These are phyloP conservation scores for Lobosporangium transversale DNA, from an alignment of 192 early-diverging fungal genomes.

Conservation along the genomic window DNA sequence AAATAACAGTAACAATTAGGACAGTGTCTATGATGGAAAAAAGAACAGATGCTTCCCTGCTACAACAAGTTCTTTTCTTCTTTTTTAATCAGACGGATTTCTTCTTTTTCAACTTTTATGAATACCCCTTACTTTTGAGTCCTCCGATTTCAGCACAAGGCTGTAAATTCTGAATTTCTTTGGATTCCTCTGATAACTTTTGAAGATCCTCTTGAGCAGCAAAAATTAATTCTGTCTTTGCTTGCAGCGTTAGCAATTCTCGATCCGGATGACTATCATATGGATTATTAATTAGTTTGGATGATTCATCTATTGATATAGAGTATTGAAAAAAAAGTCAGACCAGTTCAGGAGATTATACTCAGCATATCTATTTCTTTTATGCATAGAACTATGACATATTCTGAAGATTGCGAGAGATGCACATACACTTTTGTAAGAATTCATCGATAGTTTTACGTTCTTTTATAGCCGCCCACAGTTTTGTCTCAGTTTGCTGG, in stretches of 20 bases:
- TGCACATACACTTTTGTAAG: constrained; percentile 32
- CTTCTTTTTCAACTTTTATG: too few relatives aligned
- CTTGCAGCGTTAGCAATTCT: constrained; percentile 35
- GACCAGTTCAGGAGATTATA: not conserved
- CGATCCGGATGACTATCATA: constrained; percentile 34
- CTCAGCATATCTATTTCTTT: not conserved
- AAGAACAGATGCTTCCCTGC: too few relatives aligned
- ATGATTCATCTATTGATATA: constrained; percentile 13
- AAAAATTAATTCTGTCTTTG: constrained; percentile 35
- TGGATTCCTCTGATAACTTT: constrained; percentile 36
- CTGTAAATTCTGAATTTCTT: constrained; percentile 42
- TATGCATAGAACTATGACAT: not conserved
- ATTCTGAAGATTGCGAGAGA: not conserved
- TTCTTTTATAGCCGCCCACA: constrained; percentile 30
- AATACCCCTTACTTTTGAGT: constrained; percentile 46
- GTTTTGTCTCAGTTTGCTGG: constrained; percentile 25
- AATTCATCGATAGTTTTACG: constrained; percentile 44
- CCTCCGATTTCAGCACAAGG: constrained; percentile 48
- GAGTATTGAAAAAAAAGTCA: not conserved
- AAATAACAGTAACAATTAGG: not conserved
- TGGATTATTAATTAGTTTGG: constrained; percentile 19
- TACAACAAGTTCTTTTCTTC: not conserved
- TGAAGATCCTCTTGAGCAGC: constrained; percentile 37
- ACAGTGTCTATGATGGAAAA: too few relatives aligned
- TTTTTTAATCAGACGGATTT: not conserved